A percentile compares a stretch with the other conserved stretches of the same genome.
These are phyloP conservation scores for Metschnikowia lochheadii DNA, from an alignment of 805 yeast species.

Conservation along the genomic window DNA sequence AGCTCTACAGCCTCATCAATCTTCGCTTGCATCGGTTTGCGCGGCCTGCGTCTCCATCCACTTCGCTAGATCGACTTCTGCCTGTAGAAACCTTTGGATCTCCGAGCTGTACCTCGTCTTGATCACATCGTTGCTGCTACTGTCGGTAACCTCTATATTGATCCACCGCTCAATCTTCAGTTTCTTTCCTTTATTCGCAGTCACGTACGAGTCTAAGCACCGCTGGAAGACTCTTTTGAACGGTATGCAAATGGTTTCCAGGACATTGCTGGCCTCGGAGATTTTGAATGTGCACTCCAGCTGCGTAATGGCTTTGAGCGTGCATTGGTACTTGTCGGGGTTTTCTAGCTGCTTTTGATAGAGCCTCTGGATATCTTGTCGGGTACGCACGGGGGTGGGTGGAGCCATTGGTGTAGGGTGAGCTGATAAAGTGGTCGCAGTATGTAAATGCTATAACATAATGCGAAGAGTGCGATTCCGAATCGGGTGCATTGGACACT, in stretches of 20 bases:
- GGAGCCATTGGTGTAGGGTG: slow-evolving; percentile 33
- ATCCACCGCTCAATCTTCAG: slow-evolving; percentile 27
- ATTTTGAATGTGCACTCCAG: slow-evolving; percentile 41
- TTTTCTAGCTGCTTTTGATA: slow-evolving; percentile 26
- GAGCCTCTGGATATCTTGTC: slow-evolving; percentile 24
- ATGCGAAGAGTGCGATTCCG: not conserved
- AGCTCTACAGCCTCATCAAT: not conserved
- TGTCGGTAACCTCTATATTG: slow-evolving; percentile 37
- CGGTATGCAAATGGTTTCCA: slow-evolving; percentile 40
- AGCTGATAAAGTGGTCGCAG: not conserved
- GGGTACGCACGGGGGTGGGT: slow-evolving; percentile 37
- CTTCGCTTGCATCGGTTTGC: not conserved
- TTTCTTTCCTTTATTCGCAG: slow-evolving; percentile 26
- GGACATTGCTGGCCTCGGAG: slow-evolving; percentile 21
- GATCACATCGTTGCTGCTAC: slow-evolving; percentile 28
- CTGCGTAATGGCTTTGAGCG: slow-evolving; percentile 33
- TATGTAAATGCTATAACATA: not conserved
- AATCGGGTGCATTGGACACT: not conserved
- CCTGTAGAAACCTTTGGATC: slow-evolving; percentile 33
- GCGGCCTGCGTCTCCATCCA: slow-evolving; percentile 24
- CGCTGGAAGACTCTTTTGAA: slow-evolving; percentile 40
- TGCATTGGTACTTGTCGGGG: slow-evolving; percentile 33
- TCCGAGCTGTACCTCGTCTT: slow-evolving; percentile 20
- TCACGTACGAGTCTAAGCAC: slow-evolving; percentile 27
- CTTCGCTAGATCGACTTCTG: slow-evolving; percentile 35